Base-by-base conservation (phyloP, 2,329 filamentous ascomycete genomes). In the Diaporthe humulicola region DNA sequence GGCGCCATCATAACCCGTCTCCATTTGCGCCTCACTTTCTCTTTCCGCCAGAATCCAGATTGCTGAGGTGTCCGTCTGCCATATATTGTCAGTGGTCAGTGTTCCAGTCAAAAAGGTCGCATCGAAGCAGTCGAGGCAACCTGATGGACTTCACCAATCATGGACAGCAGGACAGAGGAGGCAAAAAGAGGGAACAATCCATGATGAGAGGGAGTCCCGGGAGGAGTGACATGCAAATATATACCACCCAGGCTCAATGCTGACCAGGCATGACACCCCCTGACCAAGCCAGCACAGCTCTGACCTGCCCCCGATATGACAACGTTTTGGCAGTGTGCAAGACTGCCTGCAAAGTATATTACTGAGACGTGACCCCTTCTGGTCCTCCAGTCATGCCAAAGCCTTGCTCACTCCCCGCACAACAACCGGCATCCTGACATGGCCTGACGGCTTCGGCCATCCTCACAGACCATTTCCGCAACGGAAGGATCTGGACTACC, bases 401-500 rank as follows among this genome's bases (percentile, higher is more conserved):
- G 5, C 38, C 58, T 33, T 64, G n/a, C 25, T 64, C 25, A 5
- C 4, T 25, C 4, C 8, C 25, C 8, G 4, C 5, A 25, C 25
- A 45, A 12, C 9, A 25, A 17, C 58, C 9, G 25, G 25, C 40
- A 40, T 64, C 58, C 58, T 64, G 58, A 64, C 58, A 40, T 45
- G 3, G 38, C 58, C 38, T 64, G 40, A 45, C 58, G 25, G 58
- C 25, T 17, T 22, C n/a, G 25, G 25, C 40, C 38, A 38, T 64
- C 58, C n/a, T 45, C 15, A 30, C 5, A 9, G n/a, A 6, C 17
- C 58, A 22, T 30, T 17, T 64, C 14, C n/a, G 40, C n/a, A 64
- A 38, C 25, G 58, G 58, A 64, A 64, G 58, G 58, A 64, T 64
- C 40, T n/a, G 9, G 58, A 19, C 38, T 64, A 25, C 45, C 38